phyloP scores from a whole-genome alignment of 495 filamentous ascomycete species.

The Neurospora sp. region DNA sequence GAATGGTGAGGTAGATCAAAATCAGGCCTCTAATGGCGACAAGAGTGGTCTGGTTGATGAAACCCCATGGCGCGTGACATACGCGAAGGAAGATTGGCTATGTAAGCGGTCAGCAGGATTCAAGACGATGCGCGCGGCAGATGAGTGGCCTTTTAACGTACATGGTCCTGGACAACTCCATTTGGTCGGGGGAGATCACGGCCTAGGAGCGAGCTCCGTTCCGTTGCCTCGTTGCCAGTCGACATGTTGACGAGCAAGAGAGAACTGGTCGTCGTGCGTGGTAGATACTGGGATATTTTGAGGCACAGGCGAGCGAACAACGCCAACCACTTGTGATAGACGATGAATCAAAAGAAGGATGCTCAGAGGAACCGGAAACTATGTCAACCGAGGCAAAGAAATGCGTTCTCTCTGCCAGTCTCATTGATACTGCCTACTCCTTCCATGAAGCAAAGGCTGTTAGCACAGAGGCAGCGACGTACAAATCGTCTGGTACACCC shows the following conservation, averaged over 20 bases:
- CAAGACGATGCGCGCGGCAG: background rate
- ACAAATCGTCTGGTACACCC: background rate
- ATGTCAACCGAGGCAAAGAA: background rate
- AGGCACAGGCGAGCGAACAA: background rate
- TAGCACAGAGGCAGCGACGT: background rate
- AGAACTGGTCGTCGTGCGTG: background rate
- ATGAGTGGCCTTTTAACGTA: conserved; percentile 11
- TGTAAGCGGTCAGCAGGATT: conserved; percentile 7
- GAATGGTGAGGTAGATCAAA: conserved; percentile 35
- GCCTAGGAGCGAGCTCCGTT: background rate
- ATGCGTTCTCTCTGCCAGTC: background rate
- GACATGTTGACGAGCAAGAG: background rate
- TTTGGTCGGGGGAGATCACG: background rate
- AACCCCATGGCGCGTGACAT: conserved; percentile 41
- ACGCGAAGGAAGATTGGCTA: conserved; percentile 41
- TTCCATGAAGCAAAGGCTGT: background rate
- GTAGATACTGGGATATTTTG: too few relatives aligned
- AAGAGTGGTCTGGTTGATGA: conserved; percentile 33
- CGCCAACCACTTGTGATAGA: background rate
- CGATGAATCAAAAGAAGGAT: background rate
- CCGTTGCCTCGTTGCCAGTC: background rate
- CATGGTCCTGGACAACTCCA: conserved; percentile 19
- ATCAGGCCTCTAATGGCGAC: conserved; percentile 28
- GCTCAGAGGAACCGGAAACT: background rate
- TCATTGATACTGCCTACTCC: background rate